phyloP scores from a whole-genome alignment of 345 rosid species.

The Gossypium turneri region DNA sequence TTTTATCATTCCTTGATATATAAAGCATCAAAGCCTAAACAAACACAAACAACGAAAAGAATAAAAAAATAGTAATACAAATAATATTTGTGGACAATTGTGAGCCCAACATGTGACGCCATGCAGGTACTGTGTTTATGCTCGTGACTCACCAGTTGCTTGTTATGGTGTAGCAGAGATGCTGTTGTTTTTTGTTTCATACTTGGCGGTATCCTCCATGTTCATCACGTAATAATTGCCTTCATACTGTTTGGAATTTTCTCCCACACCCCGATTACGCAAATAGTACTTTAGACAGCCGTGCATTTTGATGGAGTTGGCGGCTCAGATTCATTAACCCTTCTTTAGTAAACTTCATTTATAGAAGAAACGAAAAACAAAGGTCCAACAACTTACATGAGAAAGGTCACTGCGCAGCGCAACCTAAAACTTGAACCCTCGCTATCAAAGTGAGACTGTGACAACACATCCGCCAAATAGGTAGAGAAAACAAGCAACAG shows the following conservation, averaged over 20 bases:
- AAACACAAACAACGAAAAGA: background rate
- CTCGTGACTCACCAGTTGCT: constrained; percentile 29
- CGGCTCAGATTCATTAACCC: background rate
- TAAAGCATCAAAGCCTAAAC: background rate
- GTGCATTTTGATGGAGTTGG: background rate
- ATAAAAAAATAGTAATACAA: background rate
- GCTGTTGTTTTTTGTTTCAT: background rate
- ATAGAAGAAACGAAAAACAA: too few species aligned
- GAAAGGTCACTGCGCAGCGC: too few species aligned
- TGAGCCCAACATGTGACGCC: constrained; percentile 20
- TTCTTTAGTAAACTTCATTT: too few species aligned
- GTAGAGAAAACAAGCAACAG: too few species aligned
- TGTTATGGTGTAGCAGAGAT: background rate
- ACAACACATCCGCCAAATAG: too few species aligned
- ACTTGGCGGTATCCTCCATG: background rate
- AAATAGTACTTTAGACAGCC: background rate
- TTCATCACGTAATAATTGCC: background rate
- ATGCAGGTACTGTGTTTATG: constrained; percentile 10
- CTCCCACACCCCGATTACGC: background rate
- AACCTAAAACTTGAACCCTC: too few species aligned
- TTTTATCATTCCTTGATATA: background rate
- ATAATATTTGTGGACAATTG: background rate
- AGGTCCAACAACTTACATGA: too few species aligned
- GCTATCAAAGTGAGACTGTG: too few species aligned
- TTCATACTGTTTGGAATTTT: background rate